A percentile compares a stretch with the other conserved stretches of the same genome.
phyloP scores from a whole-genome alignment of 345 rosid species.

The Citropsis articulata region DNA sequence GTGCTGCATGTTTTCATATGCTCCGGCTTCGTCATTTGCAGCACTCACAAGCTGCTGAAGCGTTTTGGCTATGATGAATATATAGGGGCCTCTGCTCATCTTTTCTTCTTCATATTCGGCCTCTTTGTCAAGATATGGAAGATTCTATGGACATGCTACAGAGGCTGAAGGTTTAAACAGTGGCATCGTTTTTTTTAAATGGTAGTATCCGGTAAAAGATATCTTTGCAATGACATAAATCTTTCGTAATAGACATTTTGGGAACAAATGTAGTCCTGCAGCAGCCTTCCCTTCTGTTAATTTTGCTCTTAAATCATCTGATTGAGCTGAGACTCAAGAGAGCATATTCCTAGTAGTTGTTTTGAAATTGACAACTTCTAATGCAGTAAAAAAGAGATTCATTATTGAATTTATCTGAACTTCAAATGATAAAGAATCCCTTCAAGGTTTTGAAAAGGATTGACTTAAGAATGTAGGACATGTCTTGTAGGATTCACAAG shows the following conservation, averaged over 20 bases:
- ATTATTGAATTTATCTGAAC: too few relatives aligned
- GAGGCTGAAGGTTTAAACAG: background rate
- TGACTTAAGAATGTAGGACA: background rate
- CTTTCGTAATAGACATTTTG: background rate
- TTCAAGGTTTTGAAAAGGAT: background rate
- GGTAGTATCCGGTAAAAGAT: background rate
- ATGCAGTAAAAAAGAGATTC: background rate
- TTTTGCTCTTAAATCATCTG: background rate
- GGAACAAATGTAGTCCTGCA: background rate
- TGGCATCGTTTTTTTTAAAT: background rate
- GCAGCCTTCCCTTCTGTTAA: background rate
- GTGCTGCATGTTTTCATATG: too few relatives aligned
- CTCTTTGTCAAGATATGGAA: background rate
- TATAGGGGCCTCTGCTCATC: too few relatives aligned
- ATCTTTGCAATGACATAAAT: background rate
- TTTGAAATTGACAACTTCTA: background rate
- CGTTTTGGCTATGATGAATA: too few relatives aligned
- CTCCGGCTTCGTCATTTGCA: too few relatives aligned
- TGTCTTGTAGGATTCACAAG: background rate
- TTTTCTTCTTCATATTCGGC: background rate
- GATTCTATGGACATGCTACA: background rate
- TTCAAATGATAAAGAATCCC: background rate
- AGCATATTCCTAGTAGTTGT: background rate
- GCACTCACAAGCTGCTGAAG: too few relatives aligned
- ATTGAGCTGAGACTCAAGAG: background rate